A percentile compares a stretch with the other conserved stretches of the same genome.
These are phyloP conservation scores for Phymatotrichopsis omnivora DNA, from an alignment of 2,329 filamentous ascomycete species.

Conservation along the genomic window DNA sequence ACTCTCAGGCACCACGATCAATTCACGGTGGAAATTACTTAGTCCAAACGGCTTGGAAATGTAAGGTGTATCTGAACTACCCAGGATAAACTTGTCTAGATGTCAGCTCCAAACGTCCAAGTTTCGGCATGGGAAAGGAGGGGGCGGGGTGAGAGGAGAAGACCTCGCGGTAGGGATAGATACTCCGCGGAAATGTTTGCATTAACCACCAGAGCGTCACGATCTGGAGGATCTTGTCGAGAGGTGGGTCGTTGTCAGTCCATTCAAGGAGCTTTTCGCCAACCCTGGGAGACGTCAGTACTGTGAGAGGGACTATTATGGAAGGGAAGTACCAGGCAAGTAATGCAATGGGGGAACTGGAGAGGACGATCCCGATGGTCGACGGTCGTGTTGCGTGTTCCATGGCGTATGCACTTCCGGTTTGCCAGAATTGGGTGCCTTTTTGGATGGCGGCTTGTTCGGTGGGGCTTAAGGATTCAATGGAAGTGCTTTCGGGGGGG, in stretches of 20 bases:
- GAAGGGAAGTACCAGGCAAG: slow-evolving; percentile 41
- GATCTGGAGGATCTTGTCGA: slow-evolving; percentile 42
- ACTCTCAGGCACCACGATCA: slow-evolving; percentile 33
- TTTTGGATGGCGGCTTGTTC: slow-evolving; percentile 38
- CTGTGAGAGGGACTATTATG: too few relatives aligned
- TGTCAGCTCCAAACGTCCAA: background rate
- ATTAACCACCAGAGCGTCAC: slow-evolving; percentile 49
- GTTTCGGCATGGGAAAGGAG: background rate
- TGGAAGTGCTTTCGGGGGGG: background rate
- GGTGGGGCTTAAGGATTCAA: slow-evolving; percentile 28
- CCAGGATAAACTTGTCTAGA: slow-evolving; percentile 34
- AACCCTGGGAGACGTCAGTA: slow-evolving; percentile 35
- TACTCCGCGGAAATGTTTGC: slow-evolving; percentile 40
- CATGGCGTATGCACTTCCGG: slow-evolving; percentile 42
- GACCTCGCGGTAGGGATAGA: slow-evolving; percentile 43
- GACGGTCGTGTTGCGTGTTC: slow-evolving; percentile 47
- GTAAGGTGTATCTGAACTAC: slow-evolving; percentile 36
- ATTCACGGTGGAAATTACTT: slow-evolving; percentile 19
- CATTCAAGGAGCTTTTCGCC: slow-evolving; percentile 49
- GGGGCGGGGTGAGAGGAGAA: background rate
- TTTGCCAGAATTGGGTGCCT: slow-evolving; percentile 36
- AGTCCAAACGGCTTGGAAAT: slow-evolving; percentile 11
- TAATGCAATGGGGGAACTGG: slow-evolving; percentile 46
- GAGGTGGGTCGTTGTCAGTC: slow-evolving; percentile 39
- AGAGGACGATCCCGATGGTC: slow-evolving; percentile 47